Base-by-base conservation (phyloP, 2,329 filamentous ascomycete species). In the Leptographium galeiforme region DNA sequence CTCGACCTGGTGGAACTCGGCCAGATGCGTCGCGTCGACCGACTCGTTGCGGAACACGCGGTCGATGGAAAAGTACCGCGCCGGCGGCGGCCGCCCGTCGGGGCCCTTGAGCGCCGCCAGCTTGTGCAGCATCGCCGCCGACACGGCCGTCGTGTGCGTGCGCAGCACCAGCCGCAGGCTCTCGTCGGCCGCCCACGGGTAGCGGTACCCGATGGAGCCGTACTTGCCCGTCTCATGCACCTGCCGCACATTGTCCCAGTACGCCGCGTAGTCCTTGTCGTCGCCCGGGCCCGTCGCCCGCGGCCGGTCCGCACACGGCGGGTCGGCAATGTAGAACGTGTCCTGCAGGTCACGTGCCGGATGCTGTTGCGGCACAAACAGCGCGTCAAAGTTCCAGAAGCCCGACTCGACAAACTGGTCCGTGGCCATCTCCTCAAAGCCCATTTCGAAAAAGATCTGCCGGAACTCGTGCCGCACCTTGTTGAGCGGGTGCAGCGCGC, bases 1-100 rank as follows among this genome's bases (percentile, higher is more conserved):
- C n/a, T 98, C 93, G 38, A 97, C 88, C 67, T 98, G 93, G 72
- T 98, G 93, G 77, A 98, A 98, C 70, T 98, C 93, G 41, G 89
- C 90, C 64, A 98, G 71, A 75, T 98, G 93, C 10, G 93, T 98
- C 14, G 90, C 90, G 64, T 98, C 93, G 55, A 98, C 90, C 3
- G 89, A 89, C 71, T 98, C 93, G 69, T 98, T 98, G 60, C 89
- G 82, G 84, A 98, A 98, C 57, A 98, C 93, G 53, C 93, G 83
- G 70, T 98, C 93, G 66, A 98, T 98, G 57, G 89, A 95, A 76
- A 98, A 98, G 75, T 95, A 97, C 57, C 90, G 84, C n/a, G 89
- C 89, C 39, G 81, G 77, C 16, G 77, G 78, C 48, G 78, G 76
- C 51, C 74, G 72, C 48, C 80, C 79, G 61, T 82, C 78, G 6